These are phyloP conservation scores for Myxozyma vanderwaltii DNA, from an alignment of 805 yeast genomes.

Conservation along the genomic window DNA sequence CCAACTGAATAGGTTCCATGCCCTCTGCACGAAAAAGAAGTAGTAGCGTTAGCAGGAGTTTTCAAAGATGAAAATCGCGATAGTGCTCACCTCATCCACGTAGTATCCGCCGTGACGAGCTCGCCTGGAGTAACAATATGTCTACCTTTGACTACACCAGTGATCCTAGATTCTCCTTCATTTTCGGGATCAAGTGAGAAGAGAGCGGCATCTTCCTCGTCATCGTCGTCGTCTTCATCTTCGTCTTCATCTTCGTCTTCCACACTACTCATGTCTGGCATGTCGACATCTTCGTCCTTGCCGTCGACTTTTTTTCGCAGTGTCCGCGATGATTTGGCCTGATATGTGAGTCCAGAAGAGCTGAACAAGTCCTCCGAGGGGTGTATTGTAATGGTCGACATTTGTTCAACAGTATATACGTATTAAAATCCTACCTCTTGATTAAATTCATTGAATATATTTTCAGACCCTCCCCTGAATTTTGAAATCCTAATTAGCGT, in stretches of 20 bases:
- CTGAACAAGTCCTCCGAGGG: conserved; percentile 23
- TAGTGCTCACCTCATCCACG: conserved; percentile 70
- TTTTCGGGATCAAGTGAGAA: conserved; percentile 19
- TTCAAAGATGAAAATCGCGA: neutral
- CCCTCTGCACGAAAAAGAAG: conserved; percentile 4
- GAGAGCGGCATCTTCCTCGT: conserved; percentile 41
- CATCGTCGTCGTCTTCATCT: conserved; percentile 29
- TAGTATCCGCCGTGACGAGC: conserved; percentile 89
- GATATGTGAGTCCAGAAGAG: conserved; percentile 16
- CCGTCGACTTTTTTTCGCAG: neutral
- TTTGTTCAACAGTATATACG: neutral
- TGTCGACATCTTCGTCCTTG: neutral
- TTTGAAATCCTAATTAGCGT: neutral
- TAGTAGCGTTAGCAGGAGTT: neutral
- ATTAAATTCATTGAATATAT: neutral
- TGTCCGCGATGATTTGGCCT: neutral
- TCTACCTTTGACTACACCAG: conserved; percentile 26
- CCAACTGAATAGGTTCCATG: conserved; percentile 16
- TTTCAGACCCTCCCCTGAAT: conserved; percentile 7
- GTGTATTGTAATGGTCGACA: conserved; percentile 25
- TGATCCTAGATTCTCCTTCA: conserved; percentile 13
- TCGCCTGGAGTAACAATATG: conserved; percentile 91
- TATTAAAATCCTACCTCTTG: neutral
- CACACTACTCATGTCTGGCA: neutral
- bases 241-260: conserved; percentile 6